Base-by-base conservation (phyloP, 148 eudicot genomes). In the Mesembryanthemum crystallinum region DNA sequence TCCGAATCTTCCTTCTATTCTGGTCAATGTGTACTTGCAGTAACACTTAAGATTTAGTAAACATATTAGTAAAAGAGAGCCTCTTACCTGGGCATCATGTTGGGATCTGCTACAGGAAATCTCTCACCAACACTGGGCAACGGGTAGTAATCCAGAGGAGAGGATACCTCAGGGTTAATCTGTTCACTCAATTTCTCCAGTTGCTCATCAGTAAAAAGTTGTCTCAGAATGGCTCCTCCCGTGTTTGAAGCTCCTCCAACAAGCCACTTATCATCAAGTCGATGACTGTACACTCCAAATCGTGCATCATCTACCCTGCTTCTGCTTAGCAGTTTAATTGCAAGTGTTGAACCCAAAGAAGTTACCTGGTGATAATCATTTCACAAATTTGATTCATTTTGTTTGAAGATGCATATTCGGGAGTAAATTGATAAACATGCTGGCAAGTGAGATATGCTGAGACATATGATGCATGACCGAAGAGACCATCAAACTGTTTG, bases 231-330 rank as follows among this genome's bases (percentile, higher is more conserved):
- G 71, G 91, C 97, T 78, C 99, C 99, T 24, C 99, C 99, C 4
- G 96, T 92, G 80, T 95, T 95, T 71, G 99, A 95, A 77, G 99
- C 99, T 69, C 99, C 99, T 70, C 99, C 99, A 73, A 95, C 98
- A 67, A 95, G 98, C 99, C 99, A 96, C 75, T 85, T 89, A 84
- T 96, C 97, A 77, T 92, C 98, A 62, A 96, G 95, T 13, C 98
- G 90, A 66, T 92, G 98, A 71, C 98, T 96, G 73, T 91, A 92
- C 37, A 96, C 95, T 64, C 99, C 98, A 76, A 85, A 96, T 39
- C 90, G 90, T 8, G 98, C 94, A 86, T 96, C 98, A 1, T 96
- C 99, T 17, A 96, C 86, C 79, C 93, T 89, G 39, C 52, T 91
- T 49, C 91, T 91, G 83, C 99, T 96, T 51, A 96, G 86, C 52